Evolutionary conservation across 352 stramenopile species (phyloP).

Genomic region (Pythium sukuiense): DNA sequence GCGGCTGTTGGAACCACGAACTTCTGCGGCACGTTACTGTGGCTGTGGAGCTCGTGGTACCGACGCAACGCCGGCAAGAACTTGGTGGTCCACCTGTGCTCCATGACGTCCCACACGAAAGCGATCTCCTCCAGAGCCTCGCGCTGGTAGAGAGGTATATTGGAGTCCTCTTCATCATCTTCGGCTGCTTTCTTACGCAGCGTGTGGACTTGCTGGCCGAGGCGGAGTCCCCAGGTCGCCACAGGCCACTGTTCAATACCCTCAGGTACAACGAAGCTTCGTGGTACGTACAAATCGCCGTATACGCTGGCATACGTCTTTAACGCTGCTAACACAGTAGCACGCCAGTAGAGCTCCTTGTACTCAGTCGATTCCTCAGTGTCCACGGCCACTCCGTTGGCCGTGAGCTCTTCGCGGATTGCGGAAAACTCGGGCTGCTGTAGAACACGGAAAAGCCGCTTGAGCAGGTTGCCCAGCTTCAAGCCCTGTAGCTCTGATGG

Average conservation of each 20-base stretch:
- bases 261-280: slow-evolving; percentile 40
- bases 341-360: slow-evolving; percentile 44
- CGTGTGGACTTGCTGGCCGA: slow-evolving; percentile 40
- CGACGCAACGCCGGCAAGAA: slow-evolving; percentile 47
- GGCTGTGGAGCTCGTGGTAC: slow-evolving; percentile 72
- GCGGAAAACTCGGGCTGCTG: background rate
- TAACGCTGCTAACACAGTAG: slow-evolving; percentile 32
- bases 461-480: slow-evolving; percentile 38
- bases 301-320: slow-evolving; percentile 33
- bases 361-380: slow-evolving; percentile 28
- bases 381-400: slow-evolving; percentile 31
- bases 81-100: slow-evolving; percentile 31
- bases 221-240: slow-evolving; percentile 35
- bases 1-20: slow-evolving; percentile 58
- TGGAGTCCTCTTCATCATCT: slow-evolving; percentile 18
- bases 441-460: slow-evolving; percentile 27
- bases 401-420: slow-evolving; percentile 27
- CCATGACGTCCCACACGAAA: slow-evolving; percentile 31
- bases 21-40: slow-evolving; percentile 74
- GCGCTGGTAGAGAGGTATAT: slow-evolving; percentile 35
- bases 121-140: slow-evolving; percentile 26
- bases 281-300: slow-evolving; percentile 38
- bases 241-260: slow-evolving; percentile 33
- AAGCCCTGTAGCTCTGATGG: slow-evolving; percentile 38
- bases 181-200: slow-evolving; percentile 30